Evolutionary conservation across 2,329 filamentous ascomycete species (phyloP).

Genomic region (Aspergillus sp.): DNA sequence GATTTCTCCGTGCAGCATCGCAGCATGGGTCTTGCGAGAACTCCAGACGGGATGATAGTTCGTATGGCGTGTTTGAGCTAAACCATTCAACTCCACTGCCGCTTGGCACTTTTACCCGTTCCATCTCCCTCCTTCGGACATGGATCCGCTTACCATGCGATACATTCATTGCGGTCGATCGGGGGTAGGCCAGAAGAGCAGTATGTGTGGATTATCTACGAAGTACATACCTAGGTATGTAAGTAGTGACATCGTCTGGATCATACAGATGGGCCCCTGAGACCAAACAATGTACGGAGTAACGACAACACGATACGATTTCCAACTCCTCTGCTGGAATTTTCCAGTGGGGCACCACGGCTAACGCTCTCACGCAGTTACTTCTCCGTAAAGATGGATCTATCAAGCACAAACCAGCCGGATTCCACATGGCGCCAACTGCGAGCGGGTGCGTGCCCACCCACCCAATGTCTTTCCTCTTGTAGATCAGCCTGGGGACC

Average conservation of each 20-base stretch:
- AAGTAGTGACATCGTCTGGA: too few relatives aligned
- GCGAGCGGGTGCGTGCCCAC: not conserved
- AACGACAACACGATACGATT: not conserved
- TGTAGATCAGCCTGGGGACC: not conserved
- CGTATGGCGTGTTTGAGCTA: conserved; percentile 34
- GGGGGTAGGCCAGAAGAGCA: not conserved
- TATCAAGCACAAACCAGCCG: not conserved
- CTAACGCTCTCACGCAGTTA: not conserved
- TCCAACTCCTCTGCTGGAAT: not conserved
- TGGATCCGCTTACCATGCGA: not conserved
- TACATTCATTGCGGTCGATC: not conserved
- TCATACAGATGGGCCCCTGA: too few relatives aligned
- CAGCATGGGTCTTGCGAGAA: conserved; percentile 3
- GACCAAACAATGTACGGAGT: not conserved
- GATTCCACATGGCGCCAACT: not conserved
- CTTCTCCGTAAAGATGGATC: not conserved
- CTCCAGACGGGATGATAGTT: conserved; percentile 13
- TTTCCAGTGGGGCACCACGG: not conserved
- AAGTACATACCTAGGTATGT: too few relatives aligned
- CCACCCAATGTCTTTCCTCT: not conserved
- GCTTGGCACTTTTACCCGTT: conserved; percentile 18
- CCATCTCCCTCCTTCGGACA: not conserved
- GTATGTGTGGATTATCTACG: too few relatives aligned
- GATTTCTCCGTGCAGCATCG: not conserved
- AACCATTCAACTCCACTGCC: conserved; percentile 20